These are phyloP conservation scores for Populus davidiana DNA, from an alignment of 345 rosid genomes.

Conservation along the genomic window DNA sequence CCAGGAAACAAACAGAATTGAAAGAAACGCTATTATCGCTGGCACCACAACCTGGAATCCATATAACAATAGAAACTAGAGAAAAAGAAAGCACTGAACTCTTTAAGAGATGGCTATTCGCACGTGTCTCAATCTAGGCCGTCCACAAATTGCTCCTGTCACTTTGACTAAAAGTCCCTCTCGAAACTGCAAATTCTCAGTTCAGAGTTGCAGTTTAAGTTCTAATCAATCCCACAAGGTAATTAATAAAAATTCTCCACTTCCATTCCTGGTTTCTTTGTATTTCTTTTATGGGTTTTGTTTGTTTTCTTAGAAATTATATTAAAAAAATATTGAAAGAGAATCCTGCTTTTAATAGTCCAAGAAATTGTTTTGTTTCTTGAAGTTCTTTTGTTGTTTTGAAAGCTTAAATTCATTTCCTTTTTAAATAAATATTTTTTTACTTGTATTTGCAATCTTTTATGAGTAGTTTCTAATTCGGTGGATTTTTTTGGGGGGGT, in stretches of 20 bases:
- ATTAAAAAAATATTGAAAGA: background rate
- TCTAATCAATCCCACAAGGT: conserved; percentile 52
- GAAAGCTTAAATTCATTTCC: background rate
- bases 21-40: background rate
- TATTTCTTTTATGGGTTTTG: conserved; percentile 1
- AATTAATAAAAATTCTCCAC: background rate
- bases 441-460: background rate
- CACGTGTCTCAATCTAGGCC: conserved; percentile 16
- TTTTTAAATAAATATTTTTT: background rate
- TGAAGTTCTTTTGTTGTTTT: background rate
- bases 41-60: background rate
- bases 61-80: background rate
- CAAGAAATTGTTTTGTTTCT: background rate
- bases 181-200: conserved; percentile 43
- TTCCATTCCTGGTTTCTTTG: background rate
- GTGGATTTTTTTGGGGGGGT: background rate
- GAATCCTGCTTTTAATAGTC: background rate
- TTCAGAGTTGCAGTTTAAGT: conserved; percentile 33
- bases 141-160: conserved; percentile 20
- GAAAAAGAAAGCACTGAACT: background rate
- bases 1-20: conserved; percentile 10
- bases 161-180: conserved; percentile 19
- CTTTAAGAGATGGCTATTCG: conserved; percentile 33
- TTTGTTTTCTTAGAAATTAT: conserved; percentile 20
- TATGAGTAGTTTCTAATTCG: background rate